These are phyloP conservation scores for Periconia digitata DNA, from an alignment of 2,329 filamentous ascomycete genomes.

Conservation along the genomic window DNA sequence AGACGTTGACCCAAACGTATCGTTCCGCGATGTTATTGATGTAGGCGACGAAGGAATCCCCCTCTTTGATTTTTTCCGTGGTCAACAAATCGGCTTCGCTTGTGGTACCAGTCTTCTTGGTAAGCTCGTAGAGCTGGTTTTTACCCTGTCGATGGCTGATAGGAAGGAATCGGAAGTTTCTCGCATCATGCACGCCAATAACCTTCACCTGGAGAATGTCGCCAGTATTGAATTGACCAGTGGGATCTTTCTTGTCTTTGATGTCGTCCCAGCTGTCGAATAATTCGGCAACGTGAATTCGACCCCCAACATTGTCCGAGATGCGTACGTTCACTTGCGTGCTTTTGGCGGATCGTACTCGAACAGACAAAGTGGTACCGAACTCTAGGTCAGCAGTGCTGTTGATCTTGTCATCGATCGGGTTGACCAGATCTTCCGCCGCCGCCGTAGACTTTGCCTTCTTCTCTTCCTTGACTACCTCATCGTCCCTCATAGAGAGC, in stretches of 20 bases:
- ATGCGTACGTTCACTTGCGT: conserved; percentile 92
- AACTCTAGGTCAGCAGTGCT: conserved; percentile 72
- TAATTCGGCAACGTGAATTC: conserved; percentile 86
- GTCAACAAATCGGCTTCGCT: conserved; percentile 65
- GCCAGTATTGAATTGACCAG: conserved; percentile 72
- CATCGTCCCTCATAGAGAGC: conserved; percentile 59
- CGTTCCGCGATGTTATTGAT: conserved; percentile 85
- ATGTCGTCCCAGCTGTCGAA: conserved; percentile 91
- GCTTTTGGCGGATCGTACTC: conserved; percentile 79
- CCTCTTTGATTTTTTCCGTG: conserved; percentile 71
- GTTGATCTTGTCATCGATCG: conserved; percentile 65
- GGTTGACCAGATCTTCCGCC: conserved; percentile 53
- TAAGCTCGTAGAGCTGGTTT: conserved; percentile 80
- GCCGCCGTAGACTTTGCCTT: conserved; percentile 29
- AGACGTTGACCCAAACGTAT: conserved; percentile 86
- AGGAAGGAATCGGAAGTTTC: conserved; percentile 87
- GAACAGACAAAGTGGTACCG: conserved; percentile 74
- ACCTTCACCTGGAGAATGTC: conserved; percentile 74
- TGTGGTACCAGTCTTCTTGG: conserved; percentile 63
- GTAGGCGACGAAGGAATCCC: conserved; percentile 75
- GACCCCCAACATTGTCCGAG: conserved; percentile 85
- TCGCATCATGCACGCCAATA: conserved; percentile 84
- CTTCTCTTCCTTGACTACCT: conserved; percentile 24
- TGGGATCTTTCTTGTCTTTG: conserved; percentile 74
- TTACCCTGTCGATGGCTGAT: conserved; percentile 83